Base-by-base conservation (phyloP, 805 yeast genomes). In the Torulaspora maleeae region DNA sequence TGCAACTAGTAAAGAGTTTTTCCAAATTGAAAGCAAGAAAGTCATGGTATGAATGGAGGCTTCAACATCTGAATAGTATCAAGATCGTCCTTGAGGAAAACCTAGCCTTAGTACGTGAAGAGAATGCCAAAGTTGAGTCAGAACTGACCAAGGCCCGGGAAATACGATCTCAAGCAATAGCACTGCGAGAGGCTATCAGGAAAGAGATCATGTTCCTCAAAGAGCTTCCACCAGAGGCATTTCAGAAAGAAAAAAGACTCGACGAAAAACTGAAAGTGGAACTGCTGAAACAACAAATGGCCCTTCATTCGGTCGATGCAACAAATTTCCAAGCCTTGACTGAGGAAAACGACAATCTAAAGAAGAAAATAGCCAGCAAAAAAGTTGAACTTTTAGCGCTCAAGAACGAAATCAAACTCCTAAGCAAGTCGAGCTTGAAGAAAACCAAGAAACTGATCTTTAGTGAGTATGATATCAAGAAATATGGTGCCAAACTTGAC, bases 41-140 rank as follows among this genome's bases (percentile, higher is more conserved):
- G 30, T 74, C 75, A 0, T 82, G 86, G 86, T 77, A 76, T 52
- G 75, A 73, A 40, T 82, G 87, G 88, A 65, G 86, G 48, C 58
- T 68, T 10, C 77, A 77, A 49, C 70, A 80, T 38, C 56, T 76
- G 5, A 65, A 68, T 19, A 79, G 77, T 33, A 64, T 80, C 12
- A 55, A 73, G 27, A 59, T 38, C 17, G 67, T 61, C 7, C 38
- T 66, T 16, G 33, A 47, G 12, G 70, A 63, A 34, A 63, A 64
- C 41, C 29, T 60, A 2, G 29, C 46, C 1, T 24, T 55, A 6
- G 30, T 64, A 24, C 49, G 54, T 20, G 63, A 56, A 32, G 67
- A 60, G 36, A 43, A 51, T n/a, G 45, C 50, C 9, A 56, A 50
- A 17, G 38, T 63, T n/a, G 47, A 43, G 16, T 34, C 36, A 4